Conservation (phyloP, 331 rosid genomes). For the Erythrophleum ivorense region DNA sequence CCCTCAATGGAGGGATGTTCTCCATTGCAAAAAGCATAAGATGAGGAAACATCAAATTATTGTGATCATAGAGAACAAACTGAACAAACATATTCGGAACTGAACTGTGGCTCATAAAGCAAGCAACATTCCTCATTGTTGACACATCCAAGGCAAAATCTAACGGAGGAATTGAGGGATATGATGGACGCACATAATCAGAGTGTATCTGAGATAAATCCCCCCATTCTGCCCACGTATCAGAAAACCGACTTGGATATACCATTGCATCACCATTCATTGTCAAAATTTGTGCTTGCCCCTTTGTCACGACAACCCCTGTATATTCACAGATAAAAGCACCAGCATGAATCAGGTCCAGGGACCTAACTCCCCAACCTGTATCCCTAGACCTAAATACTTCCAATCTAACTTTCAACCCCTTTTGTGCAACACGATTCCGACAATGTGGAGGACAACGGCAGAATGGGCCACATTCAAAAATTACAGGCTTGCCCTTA, state of each 20-base stretch:
- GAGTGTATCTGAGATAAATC: constrained; percentile 69
- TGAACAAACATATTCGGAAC: constrained; percentile 89
- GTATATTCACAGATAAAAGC: constrained; percentile 91
- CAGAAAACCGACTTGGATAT: constrained; percentile 74
- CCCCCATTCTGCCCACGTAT: constrained; percentile 97
- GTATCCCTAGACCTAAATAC: constrained; percentile 89
- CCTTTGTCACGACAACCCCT: constrained; percentile 81
- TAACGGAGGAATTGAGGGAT: constrained; percentile 83
- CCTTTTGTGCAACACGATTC: constrained; percentile 81
- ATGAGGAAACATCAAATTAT: constrained; percentile 94
- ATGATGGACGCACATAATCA: constrained; percentile 68
- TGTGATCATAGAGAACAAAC: constrained; percentile 88
- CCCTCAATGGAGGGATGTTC: constrained; percentile 96
- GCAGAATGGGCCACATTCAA: constrained; percentile 92
- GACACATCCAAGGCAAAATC: constrained; percentile 96
- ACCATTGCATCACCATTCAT: constrained; percentile 89
- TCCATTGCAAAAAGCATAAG: constrained; percentile 96
- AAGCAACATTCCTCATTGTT: constrained; percentile 92
- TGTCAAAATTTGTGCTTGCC: constrained; percentile 75
- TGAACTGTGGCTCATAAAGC: constrained; percentile 84
- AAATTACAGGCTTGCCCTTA: constrained; percentile 83
- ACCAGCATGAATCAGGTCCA: constrained; percentile 92
- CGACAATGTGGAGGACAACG: constrained; percentile 77
- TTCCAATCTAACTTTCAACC: constrained; percentile 71
- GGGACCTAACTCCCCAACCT: constrained; percentile 96